These are phyloP conservation scores for Kalaharituber pfeilii DNA, from an alignment of 2,329 filamentous ascomycete species.

Conservation along the genomic window DNA sequence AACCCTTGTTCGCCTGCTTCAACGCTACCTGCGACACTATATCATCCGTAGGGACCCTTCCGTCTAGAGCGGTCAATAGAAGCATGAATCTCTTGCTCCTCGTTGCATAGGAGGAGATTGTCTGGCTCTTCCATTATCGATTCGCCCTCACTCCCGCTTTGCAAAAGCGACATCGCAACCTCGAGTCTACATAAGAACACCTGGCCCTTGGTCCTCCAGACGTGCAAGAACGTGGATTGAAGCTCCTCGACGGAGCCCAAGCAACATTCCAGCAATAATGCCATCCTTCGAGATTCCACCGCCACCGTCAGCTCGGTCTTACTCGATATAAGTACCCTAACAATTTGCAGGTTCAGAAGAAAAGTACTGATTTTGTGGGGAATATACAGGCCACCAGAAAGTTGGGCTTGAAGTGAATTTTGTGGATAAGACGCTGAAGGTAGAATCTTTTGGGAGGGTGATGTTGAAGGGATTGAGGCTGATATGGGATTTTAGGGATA, in stretches of 20 bases:
- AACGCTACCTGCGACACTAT: slow-evolving; percentile 2
- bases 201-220: not conserved
- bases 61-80: slow-evolving; percentile 9
- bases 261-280: slow-evolving; percentile 4
- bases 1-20: no score
- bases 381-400: slow-evolving; percentile 56
- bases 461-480: slow-evolving; percentile 1
- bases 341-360: slow-evolving; percentile 25
- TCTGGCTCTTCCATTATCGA: slow-evolving; percentile 1
- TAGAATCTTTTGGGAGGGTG: slow-evolving; percentile 7
- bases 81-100: slow-evolving; percentile 15
- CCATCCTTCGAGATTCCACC: slow-evolving; percentile 10
- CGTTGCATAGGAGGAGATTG: slow-evolving; percentile 13
- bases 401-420: slow-evolving; percentile 85
- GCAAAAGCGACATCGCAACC: not conserved
- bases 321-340: slow-evolving; percentile 23
- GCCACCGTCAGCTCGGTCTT: slow-evolving; percentile 9
- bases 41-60: slow-evolving; percentile 8
- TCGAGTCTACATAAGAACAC: not conserved
- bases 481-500: slow-evolving; percentile 35
- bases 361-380: slow-evolving; percentile 23
- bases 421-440: slow-evolving; percentile 48
- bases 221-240: not conserved
- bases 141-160: not conserved
- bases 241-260: not conserved